These are phyloP conservation scores for Phytopythium oedochilum DNA, from an alignment of 352 stramenopile species.

Conservation along the genomic window DNA sequence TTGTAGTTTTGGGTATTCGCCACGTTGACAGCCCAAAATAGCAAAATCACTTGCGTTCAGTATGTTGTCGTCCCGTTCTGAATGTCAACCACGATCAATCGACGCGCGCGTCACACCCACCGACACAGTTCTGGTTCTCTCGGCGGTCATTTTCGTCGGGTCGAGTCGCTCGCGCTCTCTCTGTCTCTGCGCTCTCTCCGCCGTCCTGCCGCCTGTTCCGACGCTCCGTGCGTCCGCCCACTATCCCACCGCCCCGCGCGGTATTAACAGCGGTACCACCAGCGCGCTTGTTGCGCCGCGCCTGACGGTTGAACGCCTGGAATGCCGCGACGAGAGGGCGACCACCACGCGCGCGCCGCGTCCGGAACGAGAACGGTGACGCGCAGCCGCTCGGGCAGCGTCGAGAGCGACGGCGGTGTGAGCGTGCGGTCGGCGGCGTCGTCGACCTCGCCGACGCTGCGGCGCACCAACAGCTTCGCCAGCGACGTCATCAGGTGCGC, in stretches of 20 bases:
- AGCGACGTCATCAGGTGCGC: slow-evolving; percentile 6
- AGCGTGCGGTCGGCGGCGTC: not conserved
- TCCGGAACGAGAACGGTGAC: not conserved
- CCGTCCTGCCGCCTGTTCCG: not conserved
- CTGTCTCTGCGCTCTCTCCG: not conserved
- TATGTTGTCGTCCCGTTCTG: no score
- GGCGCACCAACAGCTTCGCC: slow-evolving; percentile 4
- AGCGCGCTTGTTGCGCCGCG: not conserved
- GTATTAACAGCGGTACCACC: no score
- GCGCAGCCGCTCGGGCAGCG: slow-evolving; percentile 5
- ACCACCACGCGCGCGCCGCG: not conserved
- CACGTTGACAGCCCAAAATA: no score
- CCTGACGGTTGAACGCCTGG: no score
- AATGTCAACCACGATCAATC: no score
- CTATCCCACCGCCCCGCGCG: not conserved
- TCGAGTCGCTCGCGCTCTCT: not conserved
- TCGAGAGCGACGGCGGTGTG: slow-evolving; percentile 1
- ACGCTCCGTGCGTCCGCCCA: not conserved
- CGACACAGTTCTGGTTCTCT: not conserved
- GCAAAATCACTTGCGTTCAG: no score
- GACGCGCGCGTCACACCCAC: no score
- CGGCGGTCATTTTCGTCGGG: not conserved
- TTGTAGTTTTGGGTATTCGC: no score
- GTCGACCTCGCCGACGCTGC: slow-evolving; percentile 1
- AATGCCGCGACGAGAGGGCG: not conserved